A percentile compares a stretch with the other conserved stretches of the same genome.
These are phyloP conservation scores for Voacanga thouarsii DNA, from an alignment of 257 asterid species.

Conservation along the genomic window DNA sequence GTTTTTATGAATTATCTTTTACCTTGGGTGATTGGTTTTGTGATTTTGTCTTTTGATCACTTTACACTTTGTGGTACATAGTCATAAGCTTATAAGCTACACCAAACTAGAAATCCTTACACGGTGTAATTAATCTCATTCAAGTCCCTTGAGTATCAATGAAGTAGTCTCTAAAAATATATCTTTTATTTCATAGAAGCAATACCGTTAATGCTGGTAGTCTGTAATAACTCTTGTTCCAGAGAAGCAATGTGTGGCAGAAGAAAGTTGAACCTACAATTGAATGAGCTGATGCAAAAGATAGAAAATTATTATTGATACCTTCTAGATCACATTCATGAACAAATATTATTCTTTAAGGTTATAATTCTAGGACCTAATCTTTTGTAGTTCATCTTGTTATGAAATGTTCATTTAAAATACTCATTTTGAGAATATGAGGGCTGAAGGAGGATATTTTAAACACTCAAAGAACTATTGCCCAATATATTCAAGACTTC, in stretches of 20 bases:
- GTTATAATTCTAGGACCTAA: background rate
- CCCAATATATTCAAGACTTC: background rate
- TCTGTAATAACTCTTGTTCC: background rate
- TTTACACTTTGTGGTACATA: too few relatives aligned
- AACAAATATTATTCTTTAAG: background rate
- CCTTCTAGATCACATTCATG: background rate
- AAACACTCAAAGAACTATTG: background rate
- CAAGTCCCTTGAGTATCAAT: background rate
- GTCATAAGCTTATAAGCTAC: too few relatives aligned
- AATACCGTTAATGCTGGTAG: background rate
- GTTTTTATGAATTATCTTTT: background rate
- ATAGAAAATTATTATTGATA: background rate
- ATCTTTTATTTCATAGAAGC: background rate
- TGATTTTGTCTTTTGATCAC: too few relatives aligned
- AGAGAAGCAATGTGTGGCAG: too few relatives aligned
- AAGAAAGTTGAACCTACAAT: too few relatives aligned
- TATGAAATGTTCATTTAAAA: background rate
- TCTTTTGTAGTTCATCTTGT: background rate
- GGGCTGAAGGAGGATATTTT: background rate
- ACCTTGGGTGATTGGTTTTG: background rate
- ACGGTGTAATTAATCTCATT: background rate
- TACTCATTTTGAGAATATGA: background rate
- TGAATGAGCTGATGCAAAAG: background rate
- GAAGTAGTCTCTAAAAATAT: background rate
- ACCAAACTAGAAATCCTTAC: background rate